Conservation (phyloP, 441 rosid species). For the Brassica hybrid region DNA sequence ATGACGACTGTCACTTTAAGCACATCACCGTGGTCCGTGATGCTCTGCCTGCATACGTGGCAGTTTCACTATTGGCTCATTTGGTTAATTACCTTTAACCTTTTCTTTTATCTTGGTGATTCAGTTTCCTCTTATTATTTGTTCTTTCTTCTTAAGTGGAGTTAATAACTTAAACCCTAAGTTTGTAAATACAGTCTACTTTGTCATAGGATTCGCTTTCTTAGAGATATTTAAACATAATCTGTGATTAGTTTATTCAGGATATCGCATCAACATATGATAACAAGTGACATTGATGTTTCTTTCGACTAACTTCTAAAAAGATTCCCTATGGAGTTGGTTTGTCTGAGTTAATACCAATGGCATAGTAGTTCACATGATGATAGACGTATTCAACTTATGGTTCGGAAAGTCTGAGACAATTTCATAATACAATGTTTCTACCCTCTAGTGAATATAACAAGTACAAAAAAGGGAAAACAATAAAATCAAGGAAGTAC, state of each 20-base stretch:
- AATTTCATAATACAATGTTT: neutral
- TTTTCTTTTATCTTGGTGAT: conserved; percentile 19
- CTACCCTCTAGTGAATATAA: conserved; percentile 6
- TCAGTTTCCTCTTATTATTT: conserved; percentile 24
- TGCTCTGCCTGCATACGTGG: conserved; percentile 6
- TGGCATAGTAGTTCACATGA: conserved; percentile 6
- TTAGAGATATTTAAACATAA: conserved; percentile 5
- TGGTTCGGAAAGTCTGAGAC: neutral
- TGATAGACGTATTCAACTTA: conserved; percentile 9
- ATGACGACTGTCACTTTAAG: conserved; percentile 42
- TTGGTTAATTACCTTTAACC: conserved; percentile 6
- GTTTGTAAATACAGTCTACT: neutral
- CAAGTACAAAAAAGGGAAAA: neutral
- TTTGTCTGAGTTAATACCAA: neutral
- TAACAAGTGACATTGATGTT: neutral
- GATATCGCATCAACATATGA: neutral
- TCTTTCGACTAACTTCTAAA: neutral
- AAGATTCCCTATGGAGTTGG: conserved; percentile 3
- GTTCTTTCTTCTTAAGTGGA: conserved; percentile 17
- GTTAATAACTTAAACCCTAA: conserved; percentile 10
- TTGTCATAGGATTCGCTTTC: conserved; percentile 34
- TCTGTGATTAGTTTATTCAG: neutral
- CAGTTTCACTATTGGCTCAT: neutral
- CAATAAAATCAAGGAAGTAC: neutral
- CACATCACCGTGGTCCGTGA: conserved; percentile 35